Base-by-base conservation (phyloP, 2,329 filamentous ascomycete species). In the Sporothrix mexicana region DNA sequence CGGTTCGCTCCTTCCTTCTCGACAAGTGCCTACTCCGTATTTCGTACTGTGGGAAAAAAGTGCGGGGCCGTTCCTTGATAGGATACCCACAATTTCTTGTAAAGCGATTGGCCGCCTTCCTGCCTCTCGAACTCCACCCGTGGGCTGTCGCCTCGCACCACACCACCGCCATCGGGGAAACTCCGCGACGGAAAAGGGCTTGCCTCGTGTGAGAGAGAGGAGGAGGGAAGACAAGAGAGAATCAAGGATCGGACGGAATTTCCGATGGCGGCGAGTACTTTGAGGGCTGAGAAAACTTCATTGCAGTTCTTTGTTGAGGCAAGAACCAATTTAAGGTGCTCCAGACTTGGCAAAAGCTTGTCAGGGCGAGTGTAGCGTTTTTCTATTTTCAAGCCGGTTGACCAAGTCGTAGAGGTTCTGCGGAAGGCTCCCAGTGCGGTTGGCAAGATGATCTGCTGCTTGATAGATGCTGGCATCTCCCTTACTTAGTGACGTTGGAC, bases 281-380 rank as follows among this genome's bases (percentile, higher is more conserved):
- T n/a, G n/a, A n/a, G n/a, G n/a, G n/a, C n/a, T n/a, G n/a, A n/a
- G n/a, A n/a, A n/a, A n/a, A n/a, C n/a, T n/a, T n/a, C n/a, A n/a
- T 13, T 36, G 55, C 55, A 59, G 25, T 25, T 15, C 17, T 59
- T 59, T 59, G 30, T 5, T 3, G 30, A 36, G 30, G 30, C 30
- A 5, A 36, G 30, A 36, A 36, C 3, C 1, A 36, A 25, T n/a
- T n/a, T 15, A 59, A 59, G 55, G 25, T 59, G 36, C 55, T 59
- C 55, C 25, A 9, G 55, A 59, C 25, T 17, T 59, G 55, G 25
- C 55, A 59, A 59, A 59, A 59, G 55, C 55, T 59, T 59, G 25
- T 59, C 10, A 17, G 45, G 10, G 45, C 1, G 45, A 47, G 20
- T 23, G 55, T 55, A 10, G 55, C 20, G 51, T 64, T n/a, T 62